Evolutionary conservation across 495 filamentous ascomycete species (phyloP).

Genomic region (Beverwykella pulmonaria): DNA sequence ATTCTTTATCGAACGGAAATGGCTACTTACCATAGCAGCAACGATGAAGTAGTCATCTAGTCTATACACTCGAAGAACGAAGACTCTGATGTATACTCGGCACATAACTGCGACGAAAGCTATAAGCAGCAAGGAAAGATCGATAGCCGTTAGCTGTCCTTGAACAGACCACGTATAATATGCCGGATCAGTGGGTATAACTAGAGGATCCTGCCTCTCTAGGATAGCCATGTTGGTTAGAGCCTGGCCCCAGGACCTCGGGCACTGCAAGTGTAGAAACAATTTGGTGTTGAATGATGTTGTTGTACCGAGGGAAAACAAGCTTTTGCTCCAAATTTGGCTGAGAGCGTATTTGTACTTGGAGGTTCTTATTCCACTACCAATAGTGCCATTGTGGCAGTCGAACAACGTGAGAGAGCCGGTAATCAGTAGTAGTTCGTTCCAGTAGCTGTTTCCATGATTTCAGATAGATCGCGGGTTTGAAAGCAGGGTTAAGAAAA

Average conservation of each 20-base stretch:
- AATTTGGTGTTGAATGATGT: background rate
- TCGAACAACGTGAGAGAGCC: background rate
- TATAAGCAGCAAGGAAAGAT: slow-evolving; percentile 10
- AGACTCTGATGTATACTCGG: slow-evolving; percentile 23
- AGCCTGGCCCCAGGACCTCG: background rate
- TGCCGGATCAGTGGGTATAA: slow-evolving; percentile 12
- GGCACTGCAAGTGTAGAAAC: background rate
- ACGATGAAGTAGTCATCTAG: slow-evolving; percentile 38
- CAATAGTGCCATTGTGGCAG: background rate
- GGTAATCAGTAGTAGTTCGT: background rate
- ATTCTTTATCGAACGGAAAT: background rate
- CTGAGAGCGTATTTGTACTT: background rate
- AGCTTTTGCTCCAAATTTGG: background rate
- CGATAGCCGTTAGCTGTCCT: slow-evolving; percentile 13
- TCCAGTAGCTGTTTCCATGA: background rate
- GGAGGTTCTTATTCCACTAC: background rate
- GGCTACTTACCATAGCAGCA: slow-evolving; percentile 25
- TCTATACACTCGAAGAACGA: slow-evolving; percentile 17
- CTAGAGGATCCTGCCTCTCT: slow-evolving; percentile 12
- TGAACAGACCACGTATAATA: slow-evolving; percentile 20
- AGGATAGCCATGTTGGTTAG: slow-evolving; percentile 6
- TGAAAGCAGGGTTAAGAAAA: slow-evolving; percentile 1
- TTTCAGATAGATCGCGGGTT: background rate
- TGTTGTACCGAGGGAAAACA: background rate
- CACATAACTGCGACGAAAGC: slow-evolving; percentile 16